Evolutionary conservation across 2,329 filamentous ascomycete species (phyloP), one percentile per base, ranked within the genome.

Genomic region (Cordyceps cateniannulata): DNA sequence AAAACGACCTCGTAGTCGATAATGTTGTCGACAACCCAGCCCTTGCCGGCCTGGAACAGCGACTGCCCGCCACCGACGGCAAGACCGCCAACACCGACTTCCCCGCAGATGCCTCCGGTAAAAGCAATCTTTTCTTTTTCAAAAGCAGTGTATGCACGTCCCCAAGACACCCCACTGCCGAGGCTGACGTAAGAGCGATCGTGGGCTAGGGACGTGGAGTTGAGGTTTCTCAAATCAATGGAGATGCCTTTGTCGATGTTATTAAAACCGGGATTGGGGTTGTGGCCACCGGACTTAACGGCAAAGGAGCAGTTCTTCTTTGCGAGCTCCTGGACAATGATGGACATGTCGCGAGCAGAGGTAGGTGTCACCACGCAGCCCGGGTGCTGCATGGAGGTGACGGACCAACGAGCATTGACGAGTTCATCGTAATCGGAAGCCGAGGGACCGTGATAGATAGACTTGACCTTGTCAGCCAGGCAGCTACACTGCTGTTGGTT

Each of bases 241-340:
- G 73, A 71, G 22, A 78, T 65, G 25, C 75, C 71, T 5, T 63
- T 64, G n/a, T 68, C 63, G 60, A 72, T 74, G 65, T 71, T 81
- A 5, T 76, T 76, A 2, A 73, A 71, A 16, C 73, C 38, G 0
- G 73, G 68, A 62, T 77, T 79, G 9, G 75, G 72, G 5, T 74
- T 75, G 67, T 83, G 80, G 2, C 81, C 80, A 20, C 80, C 79
- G 59, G 73, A 72, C 40, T 78, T 77, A 56, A 79, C 73, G 2
- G 79, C 76, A 67, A 83, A 83, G 1, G 62, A 65, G 60, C 62
- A 67, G 54, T 62, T 42, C 12, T 54, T 35, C 3, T 24, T 20
- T 12, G 61, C 25, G 25, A 67, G 52, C 16, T 60, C 18, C 22
- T 59, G 55, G 45, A 67, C 56, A 25, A 62, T 60, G 14, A 51